phyloP scores from a whole-genome alignment of 768 basidiomycete species.

The Dacryopinax primogenitus region DNA sequence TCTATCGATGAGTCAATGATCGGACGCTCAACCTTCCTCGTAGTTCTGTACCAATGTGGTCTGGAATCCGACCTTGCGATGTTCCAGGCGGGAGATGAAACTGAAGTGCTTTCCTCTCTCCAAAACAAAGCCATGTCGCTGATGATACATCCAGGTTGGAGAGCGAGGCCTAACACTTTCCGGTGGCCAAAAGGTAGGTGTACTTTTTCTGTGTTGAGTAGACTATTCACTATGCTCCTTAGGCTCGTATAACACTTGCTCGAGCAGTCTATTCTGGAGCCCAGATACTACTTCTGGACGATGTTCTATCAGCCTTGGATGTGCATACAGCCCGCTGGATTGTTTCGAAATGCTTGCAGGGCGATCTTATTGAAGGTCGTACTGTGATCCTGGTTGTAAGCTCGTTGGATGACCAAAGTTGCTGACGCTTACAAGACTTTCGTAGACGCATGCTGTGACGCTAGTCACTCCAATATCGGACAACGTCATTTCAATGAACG shows the following conservation, averaged over 20 bases:
- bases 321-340: constrained; percentile 28
- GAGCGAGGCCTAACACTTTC: constrained; percentile 27
- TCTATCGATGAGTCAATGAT: neutral
- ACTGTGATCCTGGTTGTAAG: constrained; percentile 28
- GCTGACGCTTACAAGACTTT: neutral
- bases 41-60: constrained; percentile 16
- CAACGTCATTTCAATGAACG: neutral
- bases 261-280: constrained; percentile 25
- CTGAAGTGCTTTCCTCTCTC: constrained; percentile 14
- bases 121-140: neutral
- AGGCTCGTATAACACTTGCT: constrained; percentile 26
- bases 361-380: constrained; percentile 24
- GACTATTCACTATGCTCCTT: too few relatives aligned
- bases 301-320: constrained; percentile 16
- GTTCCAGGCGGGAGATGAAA: constrained; percentile 28
- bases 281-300: constrained; percentile 22
- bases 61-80: constrained; percentile 27
- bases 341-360: constrained; percentile 26
- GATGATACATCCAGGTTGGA: constrained; percentile 21
- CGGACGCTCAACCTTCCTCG: neutral
- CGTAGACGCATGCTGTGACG: neutral
- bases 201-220: neutral
- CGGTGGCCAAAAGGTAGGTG: constrained; percentile 18
- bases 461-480: neutral
- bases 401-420: neutral